Conservation (phyloP, 75 land plant species). For the Selaginella moellendorffii region DNA sequence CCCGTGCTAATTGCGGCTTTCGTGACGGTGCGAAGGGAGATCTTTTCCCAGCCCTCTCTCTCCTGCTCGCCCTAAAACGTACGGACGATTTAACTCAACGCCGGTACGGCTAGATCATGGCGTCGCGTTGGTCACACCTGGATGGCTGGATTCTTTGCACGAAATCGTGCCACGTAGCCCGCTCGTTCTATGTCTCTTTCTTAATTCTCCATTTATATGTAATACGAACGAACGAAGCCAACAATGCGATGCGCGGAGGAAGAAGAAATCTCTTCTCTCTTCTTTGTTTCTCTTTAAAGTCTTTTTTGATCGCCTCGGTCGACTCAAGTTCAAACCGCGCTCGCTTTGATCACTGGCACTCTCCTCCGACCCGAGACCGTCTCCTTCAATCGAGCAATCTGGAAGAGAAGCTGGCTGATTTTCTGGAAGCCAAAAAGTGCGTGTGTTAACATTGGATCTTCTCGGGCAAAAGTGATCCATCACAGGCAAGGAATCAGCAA, state of each 20-base stretch:
- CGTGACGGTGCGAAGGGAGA: neutral
- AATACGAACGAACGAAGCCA: too few relatives aligned
- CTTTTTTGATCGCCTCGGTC: too few relatives aligned
- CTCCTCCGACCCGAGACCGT: conserved; percentile 23
- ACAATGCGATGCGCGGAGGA: too few relatives aligned
- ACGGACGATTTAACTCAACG: too few relatives aligned
- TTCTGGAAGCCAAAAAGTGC: conserved; percentile 14
- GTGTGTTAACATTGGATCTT: neutral
- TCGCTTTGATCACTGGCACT: conserved; percentile 20
- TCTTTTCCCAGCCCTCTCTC: neutral
- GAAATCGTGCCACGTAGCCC: neutral
- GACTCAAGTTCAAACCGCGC: conserved; percentile 14
- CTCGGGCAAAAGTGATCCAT: too few relatives aligned
- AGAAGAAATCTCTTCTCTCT: too few relatives aligned
- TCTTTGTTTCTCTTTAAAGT: too few relatives aligned
- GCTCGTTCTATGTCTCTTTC: neutral
- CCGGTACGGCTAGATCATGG: too few relatives aligned
- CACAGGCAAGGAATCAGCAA: too few relatives aligned
- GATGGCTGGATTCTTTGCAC: neutral
- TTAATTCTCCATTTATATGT: too few relatives aligned
- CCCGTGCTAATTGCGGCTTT: neutral
- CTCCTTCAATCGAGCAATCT: conserved; percentile 28
- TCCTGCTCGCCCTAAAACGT: neutral
- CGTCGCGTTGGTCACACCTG: neutral
- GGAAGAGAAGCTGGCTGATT: conserved; percentile 29